Conservation (phyloP, 805 yeast genomes). For the Blastobotrys parvus region DNA sequence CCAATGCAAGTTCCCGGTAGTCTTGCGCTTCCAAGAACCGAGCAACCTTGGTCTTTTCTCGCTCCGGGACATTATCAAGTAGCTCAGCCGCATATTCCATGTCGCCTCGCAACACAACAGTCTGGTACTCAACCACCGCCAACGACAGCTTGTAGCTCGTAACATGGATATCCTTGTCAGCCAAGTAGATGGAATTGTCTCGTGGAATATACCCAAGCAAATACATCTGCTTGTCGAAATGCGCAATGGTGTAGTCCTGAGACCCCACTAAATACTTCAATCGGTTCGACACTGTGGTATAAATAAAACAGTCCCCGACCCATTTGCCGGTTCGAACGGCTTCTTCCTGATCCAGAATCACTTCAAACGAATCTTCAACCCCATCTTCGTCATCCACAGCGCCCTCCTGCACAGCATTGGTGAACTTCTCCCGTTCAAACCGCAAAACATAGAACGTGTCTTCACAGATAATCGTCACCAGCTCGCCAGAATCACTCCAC, state of each 20-base stretch:
- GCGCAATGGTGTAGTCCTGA: constrained; percentile 82
- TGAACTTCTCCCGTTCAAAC: constrained; percentile 60
- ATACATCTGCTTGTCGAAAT: constrained; percentile 81
- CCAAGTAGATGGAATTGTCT: constrained; percentile 81
- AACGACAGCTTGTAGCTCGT: constrained; percentile 74
- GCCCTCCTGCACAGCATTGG: constrained; percentile 51
- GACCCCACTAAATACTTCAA: constrained; percentile 94
- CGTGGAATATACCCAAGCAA: constrained; percentile 83
- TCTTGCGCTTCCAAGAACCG: constrained; percentile 94
- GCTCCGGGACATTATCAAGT: constrained; percentile 46
- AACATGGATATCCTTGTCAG: constrained; percentile 84
- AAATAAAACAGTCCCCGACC: constrained; percentile 95
- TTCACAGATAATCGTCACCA: constrained; percentile 62
- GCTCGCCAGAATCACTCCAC: constrained; percentile 93
- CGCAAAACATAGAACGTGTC: constrained; percentile 73
- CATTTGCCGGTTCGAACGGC: constrained; percentile 81
- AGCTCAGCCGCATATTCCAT: constrained; percentile 70
- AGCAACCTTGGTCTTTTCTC: constrained; percentile 68
- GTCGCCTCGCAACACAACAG: constrained; percentile 91
- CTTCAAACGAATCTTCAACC: constrained; percentile 78
- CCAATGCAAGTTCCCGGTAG: constrained; percentile 69
- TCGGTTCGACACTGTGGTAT: constrained; percentile 79
- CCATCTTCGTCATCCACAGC: constrained; percentile 74
- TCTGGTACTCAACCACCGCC: constrained; percentile 89
- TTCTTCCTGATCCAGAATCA: constrained; percentile 74